Percentiles rank a stretch among this genome's conserved stretches.
phyloP scores from a whole-genome alignment of 768 basidiomycete species.

The Tulasnella sp. region DNA sequence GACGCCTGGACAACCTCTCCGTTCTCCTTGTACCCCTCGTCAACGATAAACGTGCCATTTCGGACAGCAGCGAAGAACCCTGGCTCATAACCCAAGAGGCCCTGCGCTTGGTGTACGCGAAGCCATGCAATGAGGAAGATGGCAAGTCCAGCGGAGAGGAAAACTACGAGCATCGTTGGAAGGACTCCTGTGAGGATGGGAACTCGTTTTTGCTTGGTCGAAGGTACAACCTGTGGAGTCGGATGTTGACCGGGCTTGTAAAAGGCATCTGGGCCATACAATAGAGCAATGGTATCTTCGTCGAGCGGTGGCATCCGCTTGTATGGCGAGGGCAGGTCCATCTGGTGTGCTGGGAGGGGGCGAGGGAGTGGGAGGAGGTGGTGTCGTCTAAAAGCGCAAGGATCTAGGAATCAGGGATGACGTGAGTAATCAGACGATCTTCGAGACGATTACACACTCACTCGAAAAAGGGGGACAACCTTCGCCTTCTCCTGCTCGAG shows the following conservation, averaged over 20 bases:
- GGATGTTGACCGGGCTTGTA: background rate
- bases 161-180: background rate
- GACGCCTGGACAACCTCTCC: background rate
- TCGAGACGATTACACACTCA: slow-evolving; percentile 2
- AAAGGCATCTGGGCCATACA: background rate
- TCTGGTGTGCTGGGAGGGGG: background rate
- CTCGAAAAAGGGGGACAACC: background rate
- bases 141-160: background rate
- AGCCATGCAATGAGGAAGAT: background rate
- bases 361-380: background rate
- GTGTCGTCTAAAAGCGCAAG: background rate
- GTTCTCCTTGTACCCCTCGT: background rate
- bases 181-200: background rate
- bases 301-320: background rate
- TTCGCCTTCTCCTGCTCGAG: background rate
- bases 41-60: background rate
- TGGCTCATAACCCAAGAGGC: background rate
- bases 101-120: background rate
- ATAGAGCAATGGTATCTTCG: background rate
- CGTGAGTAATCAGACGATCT: background rate
- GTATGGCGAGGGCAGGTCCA: background rate
- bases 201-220: background rate
- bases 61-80: background rate
- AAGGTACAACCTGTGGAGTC: background rate
- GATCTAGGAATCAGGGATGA: background rate